Evolutionary conservation across 768 basidiomycete genomes (phyloP).

Genomic region (Pilatotrama ljubarskyi): DNA sequence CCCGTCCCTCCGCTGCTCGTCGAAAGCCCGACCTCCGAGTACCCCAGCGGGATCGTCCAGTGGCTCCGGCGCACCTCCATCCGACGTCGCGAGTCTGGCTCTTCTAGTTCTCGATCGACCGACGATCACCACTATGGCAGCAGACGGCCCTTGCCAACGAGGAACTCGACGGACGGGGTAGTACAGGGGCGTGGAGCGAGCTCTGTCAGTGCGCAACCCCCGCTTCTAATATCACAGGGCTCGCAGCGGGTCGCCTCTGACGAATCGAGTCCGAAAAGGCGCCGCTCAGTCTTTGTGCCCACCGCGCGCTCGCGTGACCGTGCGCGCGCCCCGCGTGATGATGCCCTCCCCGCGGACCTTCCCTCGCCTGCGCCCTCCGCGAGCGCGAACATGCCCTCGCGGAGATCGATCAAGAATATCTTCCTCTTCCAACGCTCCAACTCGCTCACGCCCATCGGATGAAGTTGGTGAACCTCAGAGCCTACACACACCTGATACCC

Average conservation of each 20-base stretch:
- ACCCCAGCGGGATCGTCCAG: slow-evolving; percentile 12
- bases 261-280: slow-evolving; percentile 15
- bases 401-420: slow-evolving; percentile 21
- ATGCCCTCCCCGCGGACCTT: background rate
- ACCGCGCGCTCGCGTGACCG: slow-evolving; percentile 20
- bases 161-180: slow-evolving; percentile 16
- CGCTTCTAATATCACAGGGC: background rate
- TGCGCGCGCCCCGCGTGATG: slow-evolving; percentile 2
- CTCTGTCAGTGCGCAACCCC: background rate
- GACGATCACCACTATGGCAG: slow-evolving; percentile 19
- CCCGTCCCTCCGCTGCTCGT: slow-evolving; percentile 15
- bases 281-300: slow-evolving; percentile 24
- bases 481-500: background rate
- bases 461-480: background rate
- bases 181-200: background rate
- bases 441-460: slow-evolving; percentile 20
- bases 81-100: slow-evolving; percentile 27
- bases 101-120: slow-evolving; percentile 3
- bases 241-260: slow-evolving; percentile 1
- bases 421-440: slow-evolving; percentile 26
- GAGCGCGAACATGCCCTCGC: slow-evolving; percentile 7
- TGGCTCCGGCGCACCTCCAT: slow-evolving; percentile 18
- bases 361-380: background rate
- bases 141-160: slow-evolving; percentile 15
- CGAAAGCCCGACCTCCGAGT: slow-evolving; percentile 27